These are phyloP conservation scores for Ceratocystis lukuohia DNA, from an alignment of 2,329 filamentous ascomycete genomes.

Conservation along the genomic window DNA sequence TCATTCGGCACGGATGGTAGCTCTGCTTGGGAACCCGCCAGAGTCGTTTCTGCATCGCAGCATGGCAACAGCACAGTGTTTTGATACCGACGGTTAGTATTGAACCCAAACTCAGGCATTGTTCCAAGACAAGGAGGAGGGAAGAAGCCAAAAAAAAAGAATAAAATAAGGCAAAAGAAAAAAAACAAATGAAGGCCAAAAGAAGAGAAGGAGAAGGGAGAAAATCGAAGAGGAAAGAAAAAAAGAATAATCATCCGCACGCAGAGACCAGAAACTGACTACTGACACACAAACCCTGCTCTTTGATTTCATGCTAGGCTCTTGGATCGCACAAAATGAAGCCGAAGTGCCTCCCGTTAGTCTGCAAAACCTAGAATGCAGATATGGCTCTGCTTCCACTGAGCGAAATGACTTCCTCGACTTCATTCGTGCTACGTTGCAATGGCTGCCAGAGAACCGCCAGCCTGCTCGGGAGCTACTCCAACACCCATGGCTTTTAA, in stretches of 20 bases:
- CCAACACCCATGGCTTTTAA: conserved; percentile 13
- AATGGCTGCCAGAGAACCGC: conserved; percentile 18
- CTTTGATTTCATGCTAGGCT: conserved; percentile 9
- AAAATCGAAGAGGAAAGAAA: neutral
- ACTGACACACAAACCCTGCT: neutral
- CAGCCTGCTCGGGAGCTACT: conserved; percentile 11
- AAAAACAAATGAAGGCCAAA: neutral
- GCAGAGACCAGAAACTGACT: neutral
- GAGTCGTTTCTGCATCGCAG: conserved; percentile 13
- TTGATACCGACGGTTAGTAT: conserved; percentile 16
- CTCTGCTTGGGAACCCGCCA: conserved; percentile 14
- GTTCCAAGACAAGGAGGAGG: neutral
- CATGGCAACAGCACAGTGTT: conserved; percentile 8
- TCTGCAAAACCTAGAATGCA: conserved; percentile 13
- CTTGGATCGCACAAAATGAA: conserved; percentile 16
- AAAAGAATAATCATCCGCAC: neutral
- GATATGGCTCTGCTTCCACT: conserved; percentile 7
- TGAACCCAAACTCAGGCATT: neutral
- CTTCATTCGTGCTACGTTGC: conserved; percentile 12
- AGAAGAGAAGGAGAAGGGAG: neutral
- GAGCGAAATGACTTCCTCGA: conserved; percentile 14
- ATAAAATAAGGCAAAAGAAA: neutral
- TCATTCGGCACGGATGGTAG: conserved; percentile 17
- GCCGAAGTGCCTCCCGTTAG: conserved; percentile 15
- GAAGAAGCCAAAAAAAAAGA: neutral